Conservation (phyloP, 371 early-diverging fungal species). For the Smittium culicis region DNA sequence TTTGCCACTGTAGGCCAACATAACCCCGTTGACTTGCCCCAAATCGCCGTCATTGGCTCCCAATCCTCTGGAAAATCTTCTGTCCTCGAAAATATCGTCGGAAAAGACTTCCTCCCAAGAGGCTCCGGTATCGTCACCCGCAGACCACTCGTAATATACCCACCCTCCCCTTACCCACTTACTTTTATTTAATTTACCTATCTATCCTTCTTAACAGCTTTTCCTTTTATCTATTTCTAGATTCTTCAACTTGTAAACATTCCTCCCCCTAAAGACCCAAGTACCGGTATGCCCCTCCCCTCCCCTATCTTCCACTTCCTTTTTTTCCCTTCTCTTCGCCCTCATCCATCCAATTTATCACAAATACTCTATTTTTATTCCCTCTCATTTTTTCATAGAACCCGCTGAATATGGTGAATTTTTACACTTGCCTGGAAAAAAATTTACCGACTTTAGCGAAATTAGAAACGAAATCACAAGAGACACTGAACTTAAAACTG, state of each 20-base stretch:
- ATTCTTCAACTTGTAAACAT: constrained; percentile 92
- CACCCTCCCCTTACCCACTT: neutral
- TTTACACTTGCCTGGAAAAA: constrained; percentile 82
- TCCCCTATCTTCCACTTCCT: constrained; percentile 18
- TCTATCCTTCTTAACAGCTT: neutral
- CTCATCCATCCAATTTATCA: constrained; percentile 10
- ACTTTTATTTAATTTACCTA: neutral
- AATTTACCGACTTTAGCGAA: constrained; percentile 82
- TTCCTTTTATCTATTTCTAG: constrained; percentile 25
- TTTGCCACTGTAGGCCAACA: constrained; percentile 91
- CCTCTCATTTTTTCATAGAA: constrained; percentile 35
- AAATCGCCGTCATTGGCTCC: constrained; percentile 95
- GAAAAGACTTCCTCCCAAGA: constrained; percentile 94
- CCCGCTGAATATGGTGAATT: constrained; percentile 94
- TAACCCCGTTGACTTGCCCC: constrained; percentile 96
- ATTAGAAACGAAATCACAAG: constrained; percentile 86
- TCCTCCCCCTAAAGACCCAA: constrained; percentile 34
- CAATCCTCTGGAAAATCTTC: constrained; percentile 98
- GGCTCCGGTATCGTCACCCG: constrained; percentile 94
- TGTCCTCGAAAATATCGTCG: constrained; percentile 98
- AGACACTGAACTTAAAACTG: constrained; percentile 86
- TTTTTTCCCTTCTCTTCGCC: constrained; percentile 10
- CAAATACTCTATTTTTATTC: neutral
- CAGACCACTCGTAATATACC: constrained; percentile 67
- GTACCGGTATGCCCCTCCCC: constrained; percentile 10